These are phyloP conservation scores for Guillardia theta DNA, from an alignment of 78 protist species.

Conservation along the genomic window DNA sequence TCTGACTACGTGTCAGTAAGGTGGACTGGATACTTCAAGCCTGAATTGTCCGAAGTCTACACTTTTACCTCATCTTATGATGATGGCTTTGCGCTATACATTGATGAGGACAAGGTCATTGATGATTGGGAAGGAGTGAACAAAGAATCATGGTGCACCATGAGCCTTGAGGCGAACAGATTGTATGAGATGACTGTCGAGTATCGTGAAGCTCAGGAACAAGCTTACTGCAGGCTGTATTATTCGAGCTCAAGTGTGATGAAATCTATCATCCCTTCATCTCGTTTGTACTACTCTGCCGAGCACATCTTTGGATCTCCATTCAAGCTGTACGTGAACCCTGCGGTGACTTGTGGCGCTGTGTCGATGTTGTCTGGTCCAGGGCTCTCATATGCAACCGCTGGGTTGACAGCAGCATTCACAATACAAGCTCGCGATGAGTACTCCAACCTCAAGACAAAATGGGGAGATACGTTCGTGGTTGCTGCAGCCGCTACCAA, in stretches of 20 bases:
- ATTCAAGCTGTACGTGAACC: slow-evolving; percentile 28
- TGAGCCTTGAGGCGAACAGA: background rate
- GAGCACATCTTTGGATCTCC: background rate
- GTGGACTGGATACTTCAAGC: slow-evolving; percentile 18
- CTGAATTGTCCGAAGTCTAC: background rate
- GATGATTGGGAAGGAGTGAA: background rate
- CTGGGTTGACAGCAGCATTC: background rate
- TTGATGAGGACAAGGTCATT: background rate
- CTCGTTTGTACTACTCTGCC: background rate
- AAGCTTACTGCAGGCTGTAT: background rate
- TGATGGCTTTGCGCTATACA: background rate
- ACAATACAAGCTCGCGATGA: background rate
- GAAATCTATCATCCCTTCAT: background rate
- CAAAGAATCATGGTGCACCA: background rate
- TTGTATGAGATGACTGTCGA: background rate
- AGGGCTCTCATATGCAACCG: background rate
- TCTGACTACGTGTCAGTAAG: slow-evolving; percentile 3
- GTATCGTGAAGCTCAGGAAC: background rate
- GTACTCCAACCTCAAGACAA: background rate
- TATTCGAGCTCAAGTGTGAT: background rate
- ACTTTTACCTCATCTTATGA: background rate
- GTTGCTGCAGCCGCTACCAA: background rate
- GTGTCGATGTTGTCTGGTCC: background rate
- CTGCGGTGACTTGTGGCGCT: background rate
- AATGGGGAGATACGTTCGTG: slow-evolving; percentile 18